Conservation (phyloP, 1,284 basidiomycete species). For the Cryptococcus neoformans region DNA sequence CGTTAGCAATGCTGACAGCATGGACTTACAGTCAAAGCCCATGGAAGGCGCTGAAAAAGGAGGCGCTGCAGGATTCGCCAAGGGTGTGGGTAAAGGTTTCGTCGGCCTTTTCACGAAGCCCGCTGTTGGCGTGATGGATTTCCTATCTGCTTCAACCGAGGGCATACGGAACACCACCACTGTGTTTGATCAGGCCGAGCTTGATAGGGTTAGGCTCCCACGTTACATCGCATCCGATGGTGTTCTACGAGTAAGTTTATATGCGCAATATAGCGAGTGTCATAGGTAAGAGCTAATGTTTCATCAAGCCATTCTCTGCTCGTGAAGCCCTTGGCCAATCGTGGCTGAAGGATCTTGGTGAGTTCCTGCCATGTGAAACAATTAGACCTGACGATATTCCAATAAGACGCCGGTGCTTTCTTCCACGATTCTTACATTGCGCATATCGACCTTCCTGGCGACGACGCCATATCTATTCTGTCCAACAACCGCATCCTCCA, state of each 20-base stretch:
- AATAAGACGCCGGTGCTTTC: slow-evolving; percentile 59
- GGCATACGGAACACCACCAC: slow-evolving; percentile 98
- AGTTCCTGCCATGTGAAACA: slow-evolving; percentile 60
- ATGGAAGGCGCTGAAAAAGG: slow-evolving; percentile 94
- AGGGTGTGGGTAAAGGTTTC: slow-evolving; percentile 93
- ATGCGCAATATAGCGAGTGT: background rate
- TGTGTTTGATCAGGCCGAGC: slow-evolving; percentile 89
- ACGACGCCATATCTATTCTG: slow-evolving; percentile 79
- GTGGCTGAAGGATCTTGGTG: slow-evolving; percentile 86
- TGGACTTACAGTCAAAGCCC: slow-evolving; percentile 69
- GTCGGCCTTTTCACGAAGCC: slow-evolving; percentile 92
- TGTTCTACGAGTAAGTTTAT: slow-evolving; percentile 66
- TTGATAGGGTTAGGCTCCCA: slow-evolving; percentile 86
- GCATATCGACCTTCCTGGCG: slow-evolving; percentile 77
- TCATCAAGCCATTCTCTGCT: slow-evolving; percentile 69
- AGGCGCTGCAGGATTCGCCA: slow-evolving; percentile 95
- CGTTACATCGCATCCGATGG: slow-evolving; percentile 82
- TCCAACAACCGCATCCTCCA: slow-evolving; percentile 75
- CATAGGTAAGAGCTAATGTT: background rate
- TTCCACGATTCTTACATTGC: slow-evolving; percentile 86
- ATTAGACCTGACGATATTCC: background rate
- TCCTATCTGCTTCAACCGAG: slow-evolving; percentile 94
- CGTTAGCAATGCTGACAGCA: background rate
- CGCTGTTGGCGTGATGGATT: slow-evolving; percentile 92
- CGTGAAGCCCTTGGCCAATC: slow-evolving; percentile 93